phyloP scores from a whole-genome alignment of 352 stramenopile genomes.

The Globisporangium barbulae region DNA sequence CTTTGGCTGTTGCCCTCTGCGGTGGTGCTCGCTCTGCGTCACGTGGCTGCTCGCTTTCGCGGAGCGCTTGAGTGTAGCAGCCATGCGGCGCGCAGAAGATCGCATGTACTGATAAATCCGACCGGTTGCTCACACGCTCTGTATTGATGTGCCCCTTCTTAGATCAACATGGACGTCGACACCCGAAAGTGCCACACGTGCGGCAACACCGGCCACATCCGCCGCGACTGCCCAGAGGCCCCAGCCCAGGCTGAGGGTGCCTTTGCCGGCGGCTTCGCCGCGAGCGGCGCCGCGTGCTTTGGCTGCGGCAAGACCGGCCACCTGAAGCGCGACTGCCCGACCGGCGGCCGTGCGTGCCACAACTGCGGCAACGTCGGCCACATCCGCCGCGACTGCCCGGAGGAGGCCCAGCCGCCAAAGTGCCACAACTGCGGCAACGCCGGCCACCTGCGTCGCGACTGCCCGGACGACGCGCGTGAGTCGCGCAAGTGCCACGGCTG shows the following conservation, averaged over 20 bases:
- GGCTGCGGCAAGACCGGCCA: slow-evolving; percentile 76
- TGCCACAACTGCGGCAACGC: slow-evolving; percentile 79
- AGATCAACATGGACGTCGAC: slow-evolving; percentile 19
- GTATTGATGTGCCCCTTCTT: too few relatives aligned
- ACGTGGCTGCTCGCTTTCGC: neutral
- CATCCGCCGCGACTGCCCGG: slow-evolving; percentile 76
- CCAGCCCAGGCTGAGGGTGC: slow-evolving; percentile 34
- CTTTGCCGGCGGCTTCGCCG: slow-evolving; percentile 13
- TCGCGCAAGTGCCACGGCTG: slow-evolving; percentile 78
- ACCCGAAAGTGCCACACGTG: slow-evolving; percentile 82
- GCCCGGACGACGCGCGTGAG: slow-evolving; percentile 61
- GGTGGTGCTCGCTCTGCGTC: neutral
- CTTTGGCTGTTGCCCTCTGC: neutral
- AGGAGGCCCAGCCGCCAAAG: slow-evolving; percentile 69
- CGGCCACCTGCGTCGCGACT: slow-evolving; percentile 71
- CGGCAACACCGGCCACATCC: slow-evolving; percentile 66
- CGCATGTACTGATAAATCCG: neutral
- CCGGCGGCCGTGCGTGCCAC: slow-evolving; percentile 66
- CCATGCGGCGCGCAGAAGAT: neutral
- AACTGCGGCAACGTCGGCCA: slow-evolving; percentile 79
- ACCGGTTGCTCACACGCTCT: slow-evolving; percentile 3
- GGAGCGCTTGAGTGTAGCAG: neutral
- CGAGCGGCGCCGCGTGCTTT: slow-evolving; percentile 54
- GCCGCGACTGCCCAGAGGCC: slow-evolving; percentile 70
- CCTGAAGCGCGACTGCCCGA: slow-evolving; percentile 81